These are phyloP conservation scores for Danielia reshetovae DNA, from an alignment of 805 yeast species.

Conservation along the genomic window DNA sequence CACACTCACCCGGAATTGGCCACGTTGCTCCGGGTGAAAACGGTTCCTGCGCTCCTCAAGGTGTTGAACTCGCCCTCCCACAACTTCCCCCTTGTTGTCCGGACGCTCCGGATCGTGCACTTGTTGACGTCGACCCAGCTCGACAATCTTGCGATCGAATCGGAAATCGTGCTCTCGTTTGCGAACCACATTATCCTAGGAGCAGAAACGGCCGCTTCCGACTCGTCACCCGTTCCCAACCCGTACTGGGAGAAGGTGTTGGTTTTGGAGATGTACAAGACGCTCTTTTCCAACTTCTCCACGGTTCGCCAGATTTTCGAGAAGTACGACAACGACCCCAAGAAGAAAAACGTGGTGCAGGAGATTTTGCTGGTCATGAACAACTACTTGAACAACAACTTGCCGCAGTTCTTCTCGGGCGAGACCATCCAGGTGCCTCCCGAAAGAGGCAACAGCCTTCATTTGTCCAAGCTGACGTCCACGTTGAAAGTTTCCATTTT, in stretches of 20 bases:
- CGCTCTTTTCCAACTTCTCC: conserved; percentile 53
- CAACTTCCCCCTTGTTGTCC: conserved; percentile 63
- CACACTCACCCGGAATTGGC: conserved; percentile 59
- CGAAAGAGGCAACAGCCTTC: conserved; percentile 10
- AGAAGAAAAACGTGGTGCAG: conserved; percentile 55
- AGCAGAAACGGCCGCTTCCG: conserved; percentile 40
- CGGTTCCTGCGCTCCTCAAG: conserved; percentile 73
- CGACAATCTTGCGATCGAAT: conserved; percentile 62
- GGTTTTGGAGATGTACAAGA: conserved; percentile 68
- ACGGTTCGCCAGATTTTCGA: conserved; percentile 50
- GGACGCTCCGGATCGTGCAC: conserved; percentile 70
- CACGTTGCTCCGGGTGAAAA: conserved; percentile 57
- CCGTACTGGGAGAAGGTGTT: conserved; percentile 67
- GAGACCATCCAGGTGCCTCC: conserved; percentile 20
- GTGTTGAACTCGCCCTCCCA: conserved; percentile 48
- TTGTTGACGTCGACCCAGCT: conserved; percentile 58
- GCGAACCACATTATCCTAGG: conserved; percentile 67
- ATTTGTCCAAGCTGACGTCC: conserved; percentile 42
- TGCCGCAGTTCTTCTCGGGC: conserved; percentile 20
- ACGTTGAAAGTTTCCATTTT: conserved; percentile 52
- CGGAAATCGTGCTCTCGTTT: conserved; percentile 75
- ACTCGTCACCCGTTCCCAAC: conserved; percentile 1
- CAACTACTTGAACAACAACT: conserved; percentile 24
- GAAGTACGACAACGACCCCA: conserved; percentile 54
- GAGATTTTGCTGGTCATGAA: conserved; percentile 45